Evolutionary conservation across 352 stramenopile species (phyloP), one percentile per base, ranked within the genome.

Genomic region (Aphanomyces invadans): DNA sequence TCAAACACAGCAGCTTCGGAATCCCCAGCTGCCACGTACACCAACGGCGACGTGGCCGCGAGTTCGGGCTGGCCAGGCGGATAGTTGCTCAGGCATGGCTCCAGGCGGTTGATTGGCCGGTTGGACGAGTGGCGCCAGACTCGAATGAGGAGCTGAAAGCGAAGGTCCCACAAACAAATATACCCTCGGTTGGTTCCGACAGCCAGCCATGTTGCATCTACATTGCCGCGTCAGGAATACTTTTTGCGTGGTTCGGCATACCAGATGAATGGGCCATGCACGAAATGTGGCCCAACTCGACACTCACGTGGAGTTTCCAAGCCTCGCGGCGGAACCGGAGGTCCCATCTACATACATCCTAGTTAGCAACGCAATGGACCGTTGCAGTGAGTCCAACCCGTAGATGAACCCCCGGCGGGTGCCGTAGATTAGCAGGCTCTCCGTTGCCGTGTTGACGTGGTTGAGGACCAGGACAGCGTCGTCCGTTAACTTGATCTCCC

Each of bases 111-210:
- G 53, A 98, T 97, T 26, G 87, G 76, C 49, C 79, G 78, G 33
- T 92, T 81, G 19, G 89, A 95, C 46, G 89, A 97, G 75, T 99
- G 95, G n/a, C 92, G 80, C 96, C 95, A 99, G 15, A 98, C 86
- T 32, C 96, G 96, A 54, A 98, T 92, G 31, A 98, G 80, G 59
- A 96, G 75, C 42, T 97, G 82, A 78, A 97, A 99, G 19, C 97
- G 88, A 52, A 99, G 71, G 72, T 99, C 97, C 90, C 93, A 99
- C 28, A 99, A 70, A 62, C 88, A 93, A 62, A 99, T 81, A 72
- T 96, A 98, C 3, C 97, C 97, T 69, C 87, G 80, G 64, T 79
- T 97, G 4, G 95, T 99, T 33, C 97, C 95, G 25, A 89, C 92
- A 11, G 94, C 86, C 45, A 98, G 73, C 95, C 95, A 99, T 55